A percentile compares a stretch with the other conserved stretches of the same genome.
Conservation (phyloP, 2,329 filamentous ascomycete species). For the Sclerotinia subarctica region DNA sequence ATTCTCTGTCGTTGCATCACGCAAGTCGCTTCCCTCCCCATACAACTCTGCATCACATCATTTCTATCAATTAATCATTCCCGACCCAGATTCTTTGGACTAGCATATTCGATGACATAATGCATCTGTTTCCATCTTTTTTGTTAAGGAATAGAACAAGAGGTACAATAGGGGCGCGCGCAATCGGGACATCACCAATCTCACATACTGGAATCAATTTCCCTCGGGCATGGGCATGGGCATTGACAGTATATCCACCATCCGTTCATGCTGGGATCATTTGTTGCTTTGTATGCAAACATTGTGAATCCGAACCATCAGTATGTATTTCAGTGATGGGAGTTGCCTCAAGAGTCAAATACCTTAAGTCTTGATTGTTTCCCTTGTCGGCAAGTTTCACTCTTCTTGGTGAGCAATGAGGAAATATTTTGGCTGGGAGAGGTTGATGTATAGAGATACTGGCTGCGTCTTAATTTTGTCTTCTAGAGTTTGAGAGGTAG, state of each 20-base stretch:
- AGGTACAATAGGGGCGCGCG: constrained; percentile 19
- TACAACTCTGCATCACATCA: neutral
- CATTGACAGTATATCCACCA: constrained; percentile 28
- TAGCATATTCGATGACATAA: neutral
- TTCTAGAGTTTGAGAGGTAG: neutral
- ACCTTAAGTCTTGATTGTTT: constrained; percentile 1
- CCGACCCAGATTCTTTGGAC: neutral
- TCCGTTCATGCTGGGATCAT: neutral
- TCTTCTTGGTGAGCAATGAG: neutral
- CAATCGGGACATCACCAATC: constrained; percentile 27
- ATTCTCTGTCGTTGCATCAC: neutral
- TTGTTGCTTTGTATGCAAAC: neutral
- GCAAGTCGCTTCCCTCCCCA: neutral
- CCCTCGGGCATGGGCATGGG: neutral
- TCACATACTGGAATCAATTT: constrained; percentile 22
- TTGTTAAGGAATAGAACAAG: neutral
- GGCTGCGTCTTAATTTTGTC: neutral
- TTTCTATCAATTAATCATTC: neutral
- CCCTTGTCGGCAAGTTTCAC: neutral
- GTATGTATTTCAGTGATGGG: neutral
- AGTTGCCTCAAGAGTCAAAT: neutral
- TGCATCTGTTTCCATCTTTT: neutral
- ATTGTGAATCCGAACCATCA: neutral
- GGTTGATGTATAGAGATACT: neutral
- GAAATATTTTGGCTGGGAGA: neutral